These are phyloP conservation scores for Coemansia sp. DNA, from an alignment of 192 early-diverging fungal genomes.

Conservation along the genomic window DNA sequence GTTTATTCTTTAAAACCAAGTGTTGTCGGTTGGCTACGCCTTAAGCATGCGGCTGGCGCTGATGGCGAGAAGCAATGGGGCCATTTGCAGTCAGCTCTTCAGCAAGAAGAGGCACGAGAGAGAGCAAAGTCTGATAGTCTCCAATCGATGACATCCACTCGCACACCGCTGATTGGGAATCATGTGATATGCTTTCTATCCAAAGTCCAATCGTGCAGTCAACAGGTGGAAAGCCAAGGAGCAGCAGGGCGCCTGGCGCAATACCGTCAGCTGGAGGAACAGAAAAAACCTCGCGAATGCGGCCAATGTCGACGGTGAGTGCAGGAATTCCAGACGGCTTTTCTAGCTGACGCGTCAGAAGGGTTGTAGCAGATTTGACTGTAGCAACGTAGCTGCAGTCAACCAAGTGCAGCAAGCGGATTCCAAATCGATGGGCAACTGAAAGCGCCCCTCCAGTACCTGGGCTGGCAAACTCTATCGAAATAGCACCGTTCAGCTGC, in stretches of 20 bases:
- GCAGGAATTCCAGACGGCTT: neutral
- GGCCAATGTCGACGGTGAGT: constrained; percentile 3
- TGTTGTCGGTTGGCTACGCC: neutral
- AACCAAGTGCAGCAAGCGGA: constrained; percentile 30
- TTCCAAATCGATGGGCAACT: constrained; percentile 32
- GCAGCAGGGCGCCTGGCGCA: constrained; percentile 5
- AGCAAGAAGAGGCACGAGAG: neutral
- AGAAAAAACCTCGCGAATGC: constrained; percentile 13
- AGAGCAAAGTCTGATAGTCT: neutral
- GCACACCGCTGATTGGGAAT: neutral
- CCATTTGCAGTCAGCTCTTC: neutral
- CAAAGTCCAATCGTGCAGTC: neutral
- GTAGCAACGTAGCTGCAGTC: constrained; percentile 8
- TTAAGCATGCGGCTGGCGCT: neutral
- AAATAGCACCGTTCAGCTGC: constrained; percentile 31
- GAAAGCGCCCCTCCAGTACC: constrained; percentile 30
- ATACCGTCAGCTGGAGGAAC: constrained; percentile 36
- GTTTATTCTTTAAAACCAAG: neutral
- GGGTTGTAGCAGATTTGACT: neutral
- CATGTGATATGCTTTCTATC: neutral
- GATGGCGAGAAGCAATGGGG: neutral
- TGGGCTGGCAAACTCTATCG: constrained; percentile 36
- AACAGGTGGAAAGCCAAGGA: neutral
- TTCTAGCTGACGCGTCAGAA: neutral
- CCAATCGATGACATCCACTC: neutral